Base-by-base conservation (phyloP, 129 eudicot genomes). In the Flaveria ramosissima region DNA sequence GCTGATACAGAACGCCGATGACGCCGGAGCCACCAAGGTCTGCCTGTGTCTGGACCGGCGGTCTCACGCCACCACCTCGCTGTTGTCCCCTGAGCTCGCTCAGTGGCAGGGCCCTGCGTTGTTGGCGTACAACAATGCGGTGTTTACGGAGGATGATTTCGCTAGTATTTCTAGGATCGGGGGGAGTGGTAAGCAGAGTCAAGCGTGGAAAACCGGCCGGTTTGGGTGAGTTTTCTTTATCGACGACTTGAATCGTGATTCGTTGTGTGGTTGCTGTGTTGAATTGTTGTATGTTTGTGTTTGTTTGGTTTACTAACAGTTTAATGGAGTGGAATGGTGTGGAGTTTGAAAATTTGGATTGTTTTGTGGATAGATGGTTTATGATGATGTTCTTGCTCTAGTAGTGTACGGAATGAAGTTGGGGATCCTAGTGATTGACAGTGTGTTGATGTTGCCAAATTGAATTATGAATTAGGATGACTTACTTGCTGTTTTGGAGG, bases 41-140 rank as follows among this genome's bases (percentile, higher is more conserved):
- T 77, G 86, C 66, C 86, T 94, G 21, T 94, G 99, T 75, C 82
- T 94, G 53, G 99, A 94, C 83, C 92, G 93, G 7, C 76, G 99
- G 56, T 19, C 73, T 3, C 99, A 94, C 65, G 88, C 83, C 19
- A 68, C 80, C 10, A 68, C 70, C 30, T 91, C 96, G 2, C 77
- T 91, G 57, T 61, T 94, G 20, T 87, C 96, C 16, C 84, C 81
- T 10, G 77, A 76, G 74, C 87, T 94, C 23, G 89, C 89, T 0
- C 90, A 89, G 89, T 94, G 99, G 96, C 99, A 94, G 55, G 99
- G 99, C 5, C 99, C 99, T 8, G 89, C 99, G 21, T 61, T 94
- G 55, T 52, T 94, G 89, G 99, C 96, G 4, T 94, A 76, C 72
- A 94, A 94, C 68, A 87, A 94, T 76, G 96, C 96, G 7, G 97